These are phyloP conservation scores for Scenedesmus sp. DNA, from an alignment of 163 green algal genomes.

Conservation along the genomic window DNA sequence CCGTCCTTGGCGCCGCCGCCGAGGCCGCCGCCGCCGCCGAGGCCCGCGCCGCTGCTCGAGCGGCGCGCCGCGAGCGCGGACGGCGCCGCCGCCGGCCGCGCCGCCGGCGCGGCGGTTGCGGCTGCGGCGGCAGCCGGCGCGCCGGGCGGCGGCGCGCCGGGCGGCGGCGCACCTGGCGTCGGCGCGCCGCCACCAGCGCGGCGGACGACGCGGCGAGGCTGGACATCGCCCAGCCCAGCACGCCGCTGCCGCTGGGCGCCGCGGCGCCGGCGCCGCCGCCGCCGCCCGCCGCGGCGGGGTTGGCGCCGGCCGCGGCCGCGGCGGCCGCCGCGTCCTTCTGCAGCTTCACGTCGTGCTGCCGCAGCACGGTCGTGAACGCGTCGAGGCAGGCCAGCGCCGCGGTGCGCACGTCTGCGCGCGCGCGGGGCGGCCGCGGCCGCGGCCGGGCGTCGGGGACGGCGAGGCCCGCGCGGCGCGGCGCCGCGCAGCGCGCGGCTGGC, in stretches of 20 bases:
- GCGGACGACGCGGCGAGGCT: slow-evolving; percentile 55
- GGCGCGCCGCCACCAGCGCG: slow-evolving; percentile 13
- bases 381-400: slow-evolving; percentile 64
- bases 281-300: neutral
- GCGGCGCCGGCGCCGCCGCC: slow-evolving; percentile 2
- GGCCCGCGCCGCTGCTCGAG: slow-evolving; percentile 6
- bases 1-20: slow-evolving; percentile 28
- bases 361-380: slow-evolving; percentile 66
- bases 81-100: neutral
- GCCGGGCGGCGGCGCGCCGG: neutral
- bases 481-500: neutral
- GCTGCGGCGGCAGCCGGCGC: neutral
- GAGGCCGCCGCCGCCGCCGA: neutral
- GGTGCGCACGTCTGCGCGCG: slow-evolving; percentile 42
- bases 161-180: neutral
- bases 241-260: slow-evolving; percentile 36
- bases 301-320: neutral
- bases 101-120: slow-evolving; percentile 3
- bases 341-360: slow-evolving; percentile 61
- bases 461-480: neutral
- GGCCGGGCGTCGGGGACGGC: neutral
- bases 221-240: slow-evolving; percentile 72
- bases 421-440: neutral
- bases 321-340: slow-evolving; percentile 36
- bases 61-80: neutral